Evolutionary conservation across 768 basidiomycete species (phyloP).

Genomic region (Pholiota molesta): DNA sequence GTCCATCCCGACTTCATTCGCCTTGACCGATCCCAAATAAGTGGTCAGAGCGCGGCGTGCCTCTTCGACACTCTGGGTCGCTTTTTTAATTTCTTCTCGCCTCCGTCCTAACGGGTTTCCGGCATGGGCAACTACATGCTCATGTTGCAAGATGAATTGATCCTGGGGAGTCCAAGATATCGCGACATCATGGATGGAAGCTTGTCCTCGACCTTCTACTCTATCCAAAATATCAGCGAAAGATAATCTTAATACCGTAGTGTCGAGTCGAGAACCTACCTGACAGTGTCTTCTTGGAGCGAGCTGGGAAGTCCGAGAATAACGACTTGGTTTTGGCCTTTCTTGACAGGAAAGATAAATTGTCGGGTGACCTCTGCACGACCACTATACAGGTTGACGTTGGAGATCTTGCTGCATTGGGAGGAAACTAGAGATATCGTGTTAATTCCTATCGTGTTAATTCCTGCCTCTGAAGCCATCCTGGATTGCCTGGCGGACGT

Average conservation of each 20-base stretch:
- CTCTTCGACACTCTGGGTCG: conserved; percentile 28
- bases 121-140: not conserved
- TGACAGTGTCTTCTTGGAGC: conserved; percentile 32
- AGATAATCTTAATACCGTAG: conserved; percentile 12
- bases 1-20: conserved; percentile 25
- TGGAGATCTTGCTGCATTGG: conserved; percentile 33
- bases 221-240: conserved; percentile 20
- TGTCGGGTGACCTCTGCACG: conserved; percentile 38
- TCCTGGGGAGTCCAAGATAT: conserved; percentile 8
- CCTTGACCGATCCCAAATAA: conserved; percentile 33
- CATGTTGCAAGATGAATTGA: not conserved
- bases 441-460: too few species aligned
- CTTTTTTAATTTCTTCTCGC: conserved; percentile 23
- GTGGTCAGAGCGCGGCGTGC: conserved; percentile 26
- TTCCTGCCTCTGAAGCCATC: not conserved
- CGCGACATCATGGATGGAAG: conserved; percentile 6
- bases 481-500: not conserved
- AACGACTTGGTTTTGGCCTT: conserved; percentile 36
- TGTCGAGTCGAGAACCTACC: conserved; percentile 23
- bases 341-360: conserved; percentile 33
- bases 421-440: conserved; percentile 2
- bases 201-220: conserved; percentile 37
- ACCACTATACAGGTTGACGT: conserved; percentile 37
- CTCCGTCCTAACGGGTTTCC: conserved; percentile 20
- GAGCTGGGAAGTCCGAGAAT: conserved; percentile 34